A percentile compares a stretch with the other conserved stretches of the same genome.
These are phyloP conservation scores for Penicillium sp. DNA, from an alignment of 2,329 filamentous ascomycete species.

Conservation along the genomic window DNA sequence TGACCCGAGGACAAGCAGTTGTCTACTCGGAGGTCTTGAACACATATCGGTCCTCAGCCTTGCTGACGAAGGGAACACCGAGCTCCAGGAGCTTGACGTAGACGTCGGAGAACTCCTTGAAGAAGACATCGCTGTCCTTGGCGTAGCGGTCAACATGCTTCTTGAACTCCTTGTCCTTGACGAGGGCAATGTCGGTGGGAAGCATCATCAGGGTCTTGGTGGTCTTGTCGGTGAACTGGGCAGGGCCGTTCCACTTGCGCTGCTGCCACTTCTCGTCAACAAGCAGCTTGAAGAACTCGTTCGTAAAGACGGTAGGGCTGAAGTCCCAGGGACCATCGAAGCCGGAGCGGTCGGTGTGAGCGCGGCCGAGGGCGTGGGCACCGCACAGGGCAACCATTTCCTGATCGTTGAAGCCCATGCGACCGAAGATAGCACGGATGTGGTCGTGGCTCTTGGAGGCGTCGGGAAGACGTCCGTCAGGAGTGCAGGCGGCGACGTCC, in stretches of 20 bases:
- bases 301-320: slow-evolving; percentile 87
- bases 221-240: slow-evolving; percentile 86
- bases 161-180: slow-evolving; percentile 87
- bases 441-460: slow-evolving; percentile 78
- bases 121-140: slow-evolving; percentile 88
- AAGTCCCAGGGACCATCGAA: slow-evolving; percentile 92
- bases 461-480: slow-evolving; percentile 89
- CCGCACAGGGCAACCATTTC: slow-evolving; percentile 91
- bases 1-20: slow-evolving; percentile 14
- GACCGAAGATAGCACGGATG: slow-evolving; percentile 88
- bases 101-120: slow-evolving; percentile 85
- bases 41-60: slow-evolving; percentile 62
- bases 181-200: slow-evolving; percentile 84
- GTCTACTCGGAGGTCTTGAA: slow-evolving; percentile 64
- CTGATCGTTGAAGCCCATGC: slow-evolving; percentile 97
- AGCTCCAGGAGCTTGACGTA: slow-evolving; percentile 88
- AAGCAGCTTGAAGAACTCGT: slow-evolving; percentile 91
- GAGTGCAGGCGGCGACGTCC: slow-evolving; percentile 84
- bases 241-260: slow-evolving; percentile 89
- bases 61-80: slow-evolving; percentile 82
- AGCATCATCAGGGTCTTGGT: slow-evolving; percentile 97
- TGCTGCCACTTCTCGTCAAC: slow-evolving; percentile 90
- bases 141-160: slow-evolving; percentile 84
- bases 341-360: slow-evolving; percentile 86
- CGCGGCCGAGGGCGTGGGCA: slow-evolving; percentile 86